Conservation (phyloP, 1,284 basidiomycete species). For the Mycena sp. region DNA sequence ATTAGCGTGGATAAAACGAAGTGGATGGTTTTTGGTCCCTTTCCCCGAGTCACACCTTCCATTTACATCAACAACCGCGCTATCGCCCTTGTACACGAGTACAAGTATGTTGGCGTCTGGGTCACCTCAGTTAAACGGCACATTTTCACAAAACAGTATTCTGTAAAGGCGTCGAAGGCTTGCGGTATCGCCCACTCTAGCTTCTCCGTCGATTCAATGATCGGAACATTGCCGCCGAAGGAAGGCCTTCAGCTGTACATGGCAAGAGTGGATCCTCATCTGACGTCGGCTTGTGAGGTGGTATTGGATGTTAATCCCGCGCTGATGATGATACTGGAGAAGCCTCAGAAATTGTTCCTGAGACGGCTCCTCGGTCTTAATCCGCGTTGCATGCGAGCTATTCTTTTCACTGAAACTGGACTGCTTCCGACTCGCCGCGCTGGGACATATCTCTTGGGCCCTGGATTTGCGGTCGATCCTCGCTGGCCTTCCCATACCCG, state of each 20-base stretch:
- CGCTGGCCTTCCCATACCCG: too few species aligned
- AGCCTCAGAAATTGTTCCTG: conserved; percentile 20
- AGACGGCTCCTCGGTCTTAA: conserved; percentile 24
- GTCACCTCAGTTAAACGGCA: conserved; percentile 7
- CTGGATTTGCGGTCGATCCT: too few species aligned
- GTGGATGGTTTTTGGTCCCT: too few species aligned
- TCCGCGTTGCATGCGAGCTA: too few species aligned
- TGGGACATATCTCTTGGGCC: too few species aligned
- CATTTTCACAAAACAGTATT: neutral
- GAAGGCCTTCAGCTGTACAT: conserved; percentile 35
- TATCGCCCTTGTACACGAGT: too few species aligned
- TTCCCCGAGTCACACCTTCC: too few species aligned
- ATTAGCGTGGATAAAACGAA: too few species aligned
- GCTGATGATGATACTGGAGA: conserved; percentile 12
- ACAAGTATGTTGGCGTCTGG: conserved; percentile 22
- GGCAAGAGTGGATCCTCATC: conserved; percentile 42
- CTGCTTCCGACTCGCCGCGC: too few species aligned
- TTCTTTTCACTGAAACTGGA: too few species aligned
- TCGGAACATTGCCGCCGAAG: conserved; percentile 32
- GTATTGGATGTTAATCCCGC: conserved; percentile 24
- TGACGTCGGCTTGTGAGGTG: conserved; percentile 40
- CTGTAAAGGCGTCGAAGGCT: conserved; percentile 6
- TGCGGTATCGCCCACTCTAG: conserved; percentile 9
- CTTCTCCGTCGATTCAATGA: conserved; percentile 31
- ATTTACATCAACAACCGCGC: too few species aligned